Evolutionary conservation across 768 basidiomycete genomes (phyloP).

Genomic region (Sutorius australiensis): DNA sequence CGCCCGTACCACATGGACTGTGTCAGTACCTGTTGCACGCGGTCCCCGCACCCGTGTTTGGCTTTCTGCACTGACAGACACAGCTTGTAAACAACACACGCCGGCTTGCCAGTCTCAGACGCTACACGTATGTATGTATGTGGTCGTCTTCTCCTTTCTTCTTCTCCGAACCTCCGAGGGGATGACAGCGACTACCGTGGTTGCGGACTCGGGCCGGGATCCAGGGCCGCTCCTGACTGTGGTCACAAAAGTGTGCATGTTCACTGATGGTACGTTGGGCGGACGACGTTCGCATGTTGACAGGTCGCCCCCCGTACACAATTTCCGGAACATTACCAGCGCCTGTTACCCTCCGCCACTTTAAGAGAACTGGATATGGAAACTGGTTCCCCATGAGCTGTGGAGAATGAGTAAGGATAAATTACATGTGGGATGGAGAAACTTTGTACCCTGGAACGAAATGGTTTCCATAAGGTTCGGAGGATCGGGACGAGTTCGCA

Average conservation of each 20-base stretch:
- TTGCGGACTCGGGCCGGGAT: slow-evolving; percentile 1
- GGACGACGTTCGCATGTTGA: slow-evolving; percentile 1
- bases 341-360: neutral
- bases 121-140: slow-evolving; percentile 10
- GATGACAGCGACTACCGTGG: neutral
- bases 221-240: neutral
- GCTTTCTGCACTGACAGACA: neutral
- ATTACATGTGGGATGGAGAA: neutral
- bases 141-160: neutral
- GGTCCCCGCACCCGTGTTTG: neutral
- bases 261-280: neutral
- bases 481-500: slow-evolving; percentile 8
- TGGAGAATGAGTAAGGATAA: slow-evolving; percentile 2
- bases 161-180: slow-evolving; percentile 23
- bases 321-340: neutral
- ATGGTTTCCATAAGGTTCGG: slow-evolving; percentile 10
- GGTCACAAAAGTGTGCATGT: neutral
- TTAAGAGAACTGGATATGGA: slow-evolving; percentile 7
- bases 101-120: neutral
- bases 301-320: neutral
- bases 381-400: neutral
- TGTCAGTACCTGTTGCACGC: slow-evolving; percentile 8
- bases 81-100: slow-evolving; percentile 6
- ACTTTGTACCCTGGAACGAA: slow-evolving; percentile 5
- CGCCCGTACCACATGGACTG: slow-evolving; percentile 11